These are phyloP conservation scores for Begonia fuchsioides DNA, from an alignment of 306 rosid species.

Conservation along the genomic window DNA sequence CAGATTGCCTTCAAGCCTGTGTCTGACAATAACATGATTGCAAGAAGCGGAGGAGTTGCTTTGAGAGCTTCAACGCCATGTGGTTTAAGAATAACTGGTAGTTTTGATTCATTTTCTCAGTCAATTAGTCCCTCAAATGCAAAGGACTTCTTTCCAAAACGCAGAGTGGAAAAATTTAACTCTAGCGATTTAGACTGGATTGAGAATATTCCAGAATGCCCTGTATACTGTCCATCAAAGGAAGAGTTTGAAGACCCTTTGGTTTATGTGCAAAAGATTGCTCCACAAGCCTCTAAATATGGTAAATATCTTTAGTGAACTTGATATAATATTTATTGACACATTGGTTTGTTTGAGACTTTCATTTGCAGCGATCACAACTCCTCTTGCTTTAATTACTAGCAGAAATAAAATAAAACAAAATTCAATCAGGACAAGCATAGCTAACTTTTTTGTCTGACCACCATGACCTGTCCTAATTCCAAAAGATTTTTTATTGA, in stretches of 20 bases:
- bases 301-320: constrained; percentile 26
- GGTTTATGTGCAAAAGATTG: constrained; percentile 79
- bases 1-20: constrained; percentile 24
- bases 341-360: constrained; percentile 1
- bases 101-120: constrained; percentile 17
- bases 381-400: no score
- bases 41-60: constrained; percentile 94
- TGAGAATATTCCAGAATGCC: constrained; percentile 70
- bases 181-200: constrained; percentile 80
- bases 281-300: constrained; percentile 89
- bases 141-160: constrained; percentile 38
- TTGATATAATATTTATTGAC: no score
- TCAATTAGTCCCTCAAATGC: constrained; percentile 12
- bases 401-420: no score
- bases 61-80: constrained; percentile 56
- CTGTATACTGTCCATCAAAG: constrained; percentile 74
- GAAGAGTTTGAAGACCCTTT: constrained; percentile 93
- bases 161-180: constrained; percentile 76
- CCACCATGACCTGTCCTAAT: no score
- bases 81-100: constrained; percentile 51
- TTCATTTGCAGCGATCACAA: no score
- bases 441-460: no score
- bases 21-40: constrained; percentile 34
- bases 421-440: no score
- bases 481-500: no score